Base-by-base conservation (phyloP, 805 yeast species). In the Zygoascus bituminiphila region DNA sequence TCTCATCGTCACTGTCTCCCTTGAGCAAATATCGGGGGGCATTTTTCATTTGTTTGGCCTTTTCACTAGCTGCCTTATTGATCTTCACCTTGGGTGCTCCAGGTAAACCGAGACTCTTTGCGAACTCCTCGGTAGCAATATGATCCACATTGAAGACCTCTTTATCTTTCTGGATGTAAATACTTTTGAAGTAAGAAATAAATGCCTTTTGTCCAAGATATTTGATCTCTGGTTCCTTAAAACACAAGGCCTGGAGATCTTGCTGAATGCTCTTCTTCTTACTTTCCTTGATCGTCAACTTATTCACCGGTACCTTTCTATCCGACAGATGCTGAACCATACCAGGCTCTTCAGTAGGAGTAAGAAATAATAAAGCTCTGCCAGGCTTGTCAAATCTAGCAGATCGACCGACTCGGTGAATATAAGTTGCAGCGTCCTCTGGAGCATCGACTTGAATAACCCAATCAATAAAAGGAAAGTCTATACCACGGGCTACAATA, bases 171-270 rank as follows among this genome's bases (percentile, higher is more conserved):
- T 89, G 97, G 42, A 93, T 71, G 61, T 82, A 82, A 5, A 93
- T 76, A 2, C 96, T 86, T 57, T 87, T 77, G 64, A 83, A 81
- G 63, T 93, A 93, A 8, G 98, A 86, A 39, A 89, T 85, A 59
- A 93, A 93, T 7, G 97, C 96, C 63, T 91, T 86, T 69, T 93
- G 98, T 0, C 93, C 98, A 59, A 93, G 71, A 62, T 93, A 91
- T 65, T 93, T 93, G 54, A 93, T 69, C 57, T 86, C 88, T 0
- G 98, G 95, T 57, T 84, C 91, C 63, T 87, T 78, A 77, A 93
- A 93, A 63, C 96, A 82, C 50, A 89, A 71, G 1, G 93, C 84
- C 65, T 93, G 98, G 54, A 93, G 70, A 61, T 91, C 95, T 8
- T 85, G 79, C 59, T 79, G 76, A 51, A 93, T 88, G 63, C 81